A percentile compares a stretch with the other conserved stretches of the same genome.
phyloP scores from a whole-genome alignment of 2,329 filamentous ascomycete species.

The Colletotrichum sp. region DNA sequence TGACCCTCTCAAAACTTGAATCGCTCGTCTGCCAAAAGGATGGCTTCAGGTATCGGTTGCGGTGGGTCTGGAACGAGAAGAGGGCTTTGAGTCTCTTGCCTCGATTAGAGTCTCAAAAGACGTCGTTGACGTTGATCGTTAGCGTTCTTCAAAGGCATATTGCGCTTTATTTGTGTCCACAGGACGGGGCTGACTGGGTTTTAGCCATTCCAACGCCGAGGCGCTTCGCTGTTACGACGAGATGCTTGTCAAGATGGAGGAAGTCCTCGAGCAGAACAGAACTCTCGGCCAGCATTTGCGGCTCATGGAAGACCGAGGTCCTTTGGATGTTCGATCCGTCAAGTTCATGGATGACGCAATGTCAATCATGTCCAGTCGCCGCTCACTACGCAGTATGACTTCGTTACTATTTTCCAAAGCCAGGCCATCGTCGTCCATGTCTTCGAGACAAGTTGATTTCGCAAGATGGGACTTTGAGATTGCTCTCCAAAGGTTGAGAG shows the following conservation, averaged over 20 bases:
- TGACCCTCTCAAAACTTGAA: background rate
- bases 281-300: background rate
- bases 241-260: background rate
- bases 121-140: background rate
- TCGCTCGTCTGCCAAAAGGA: background rate
- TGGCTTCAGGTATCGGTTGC: background rate
- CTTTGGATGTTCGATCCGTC: background rate
- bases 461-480: background rate
- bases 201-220: background rate
- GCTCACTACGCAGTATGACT: background rate
- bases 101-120: background rate
- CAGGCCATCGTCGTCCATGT: background rate
- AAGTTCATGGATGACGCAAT: background rate
- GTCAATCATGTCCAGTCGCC: background rate
- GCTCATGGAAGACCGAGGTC: background rate
- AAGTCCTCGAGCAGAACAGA: background rate
- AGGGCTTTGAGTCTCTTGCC: background rate
- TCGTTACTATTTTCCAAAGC: background rate
- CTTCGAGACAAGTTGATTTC: background rate
- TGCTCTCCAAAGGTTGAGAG: background rate
- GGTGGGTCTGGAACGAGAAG: background rate
- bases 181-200: accelerated
- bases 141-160: background rate
- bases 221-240: background rate
- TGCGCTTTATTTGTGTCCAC: background rate